These are phyloP conservation scores for Croton laevigatus DNA, from an alignment of 441 rosid genomes.

Conservation along the genomic window DNA sequence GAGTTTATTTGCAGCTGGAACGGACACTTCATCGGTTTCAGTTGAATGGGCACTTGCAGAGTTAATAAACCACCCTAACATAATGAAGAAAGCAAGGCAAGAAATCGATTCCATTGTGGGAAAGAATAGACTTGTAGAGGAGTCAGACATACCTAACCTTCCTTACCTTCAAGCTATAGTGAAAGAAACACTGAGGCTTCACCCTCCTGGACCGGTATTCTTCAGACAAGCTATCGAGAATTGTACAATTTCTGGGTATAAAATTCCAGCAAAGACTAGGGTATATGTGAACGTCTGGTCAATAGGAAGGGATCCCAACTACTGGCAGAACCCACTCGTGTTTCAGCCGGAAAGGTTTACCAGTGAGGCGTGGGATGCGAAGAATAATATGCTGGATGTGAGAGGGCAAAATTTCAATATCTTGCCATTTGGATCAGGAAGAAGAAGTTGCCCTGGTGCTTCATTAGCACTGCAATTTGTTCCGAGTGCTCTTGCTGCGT, in stretches of 20 bases:
- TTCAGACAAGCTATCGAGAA: conserved; percentile 52
- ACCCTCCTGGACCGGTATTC: conserved; percentile 58
- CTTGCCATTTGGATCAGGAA: conserved; percentile 62
- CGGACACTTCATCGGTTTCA: conserved; percentile 59
- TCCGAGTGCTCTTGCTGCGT: conserved; percentile 42
- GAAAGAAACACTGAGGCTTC: conserved; percentile 65
- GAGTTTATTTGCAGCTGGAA: conserved; percentile 68
- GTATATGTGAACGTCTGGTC: conserved; percentile 59
- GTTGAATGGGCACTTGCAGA: conserved; percentile 68
- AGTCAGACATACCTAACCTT: conserved; percentile 49
- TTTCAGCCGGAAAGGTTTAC: conserved; percentile 65
- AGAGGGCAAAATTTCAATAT: conserved; percentile 45
- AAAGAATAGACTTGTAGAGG: conserved; percentile 44
- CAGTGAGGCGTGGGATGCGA: conserved; percentile 31
- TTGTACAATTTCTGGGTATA: conserved; percentile 43
- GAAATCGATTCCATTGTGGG: conserved; percentile 55
- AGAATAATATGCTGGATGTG: conserved; percentile 39
- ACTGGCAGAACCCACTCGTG: conserved; percentile 57
- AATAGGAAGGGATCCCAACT: conserved; percentile 49
- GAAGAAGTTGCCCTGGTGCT: conserved; percentile 73
- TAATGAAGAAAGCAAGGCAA: conserved; percentile 45
- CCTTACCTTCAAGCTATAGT: conserved; percentile 53
- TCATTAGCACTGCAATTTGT: conserved; percentile 44
- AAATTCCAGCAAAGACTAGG: conserved; percentile 55
- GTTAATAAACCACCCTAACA: conserved; percentile 57